Evolutionary conservation across 1,139 yeast genomes (phyloP), one percentile per base, ranked within the genome.

Genomic region (Scheffersomyces insectosa): DNA sequence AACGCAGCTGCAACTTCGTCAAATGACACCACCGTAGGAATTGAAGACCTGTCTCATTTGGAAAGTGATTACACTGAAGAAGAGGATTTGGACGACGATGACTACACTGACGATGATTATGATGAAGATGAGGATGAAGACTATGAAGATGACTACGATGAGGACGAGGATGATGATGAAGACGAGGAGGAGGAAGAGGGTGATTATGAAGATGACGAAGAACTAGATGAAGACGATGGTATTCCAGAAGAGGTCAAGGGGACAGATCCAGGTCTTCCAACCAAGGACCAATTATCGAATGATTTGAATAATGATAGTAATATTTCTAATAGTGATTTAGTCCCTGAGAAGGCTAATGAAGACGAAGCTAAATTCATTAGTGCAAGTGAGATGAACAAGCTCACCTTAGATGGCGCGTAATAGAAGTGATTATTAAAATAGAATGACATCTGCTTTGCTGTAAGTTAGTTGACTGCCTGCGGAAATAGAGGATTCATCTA

Each of bases 141-240:
- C 6, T 13, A 33, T 5, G 48, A 44, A 14, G 44, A 43, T 10
- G 43, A 39, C 10, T 45, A 44, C 7, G 42, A 42, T 5, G 46
- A 45, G 8, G 46, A 43, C 15, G 40, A 40, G 3, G 45, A 43
- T 9, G 59, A 60, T n/a, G 62, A 56, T 2, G 64, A 59, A 4
- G 62, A 56, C 3, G 60, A 55, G 8, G 61, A 56, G 1, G 62
- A 53, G 2, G 60, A 50, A 5, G 65, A 59, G n/a, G 66, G 58
- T 4, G 63, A 51, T 3, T 62, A 59, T 11, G 64, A 55, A 15
- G 61, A 56, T 4, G 59, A 58, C 13, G 58, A 51, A 6, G 25
- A 20, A 20, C 8, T 20, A 3, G 59, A 55, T 20, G 63, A 65
- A n/a, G 57, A 55, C 2, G 55, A 49, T 12, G 58, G 56, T 12